Percentiles rank a stretch among this genome's conserved stretches.
These are phyloP conservation scores for Bipolaris cookei DNA, from an alignment of 2,329 filamentous ascomycete species.

Conservation along the genomic window DNA sequence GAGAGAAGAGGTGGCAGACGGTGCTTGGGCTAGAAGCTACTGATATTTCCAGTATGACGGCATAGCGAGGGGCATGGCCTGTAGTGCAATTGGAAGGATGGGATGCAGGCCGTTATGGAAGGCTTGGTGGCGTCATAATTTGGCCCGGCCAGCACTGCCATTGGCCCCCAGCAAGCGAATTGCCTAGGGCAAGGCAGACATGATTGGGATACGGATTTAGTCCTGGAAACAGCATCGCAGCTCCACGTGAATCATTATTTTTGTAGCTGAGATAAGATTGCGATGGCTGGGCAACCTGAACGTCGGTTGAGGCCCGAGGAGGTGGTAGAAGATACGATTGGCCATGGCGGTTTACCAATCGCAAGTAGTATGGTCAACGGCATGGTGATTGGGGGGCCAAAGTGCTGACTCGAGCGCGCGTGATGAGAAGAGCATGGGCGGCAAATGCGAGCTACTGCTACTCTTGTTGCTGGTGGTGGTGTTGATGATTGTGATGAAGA, in stretches of 20 bases:
- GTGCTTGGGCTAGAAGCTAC: neutral
- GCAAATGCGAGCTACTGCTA: neutral
- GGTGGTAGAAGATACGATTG: neutral
- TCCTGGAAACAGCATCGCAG: neutral
- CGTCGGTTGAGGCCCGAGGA: neutral
- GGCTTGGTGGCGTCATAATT: constrained; percentile 11
- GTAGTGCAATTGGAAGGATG: constrained; percentile 7
- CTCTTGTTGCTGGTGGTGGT: neutral
- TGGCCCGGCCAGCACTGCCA: constrained; percentile 12
- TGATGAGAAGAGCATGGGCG: constrained; percentile 1
- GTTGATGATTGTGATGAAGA: neutral
- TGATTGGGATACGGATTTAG: constrained; percentile 11
- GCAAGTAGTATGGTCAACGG: neutral
- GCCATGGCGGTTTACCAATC: neutral
- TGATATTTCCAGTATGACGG: neutral
- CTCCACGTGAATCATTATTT: constrained; percentile 6
- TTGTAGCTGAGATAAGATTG: constrained; percentile 15
- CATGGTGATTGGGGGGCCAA: neutral
- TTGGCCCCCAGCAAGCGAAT: constrained; percentile 9
- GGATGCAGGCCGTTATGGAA: neutral
- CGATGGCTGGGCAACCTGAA: constrained; percentile 2
- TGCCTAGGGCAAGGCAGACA: constrained; percentile 22
- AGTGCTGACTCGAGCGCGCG: neutral
- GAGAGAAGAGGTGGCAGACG: neutral
- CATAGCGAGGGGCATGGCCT: constrained; percentile 2